Evolutionary conservation across 2,329 filamentous ascomycete species (phyloP), one percentile per base, ranked within the genome.

Genomic region (Corinectria fuckeliana): DNA sequence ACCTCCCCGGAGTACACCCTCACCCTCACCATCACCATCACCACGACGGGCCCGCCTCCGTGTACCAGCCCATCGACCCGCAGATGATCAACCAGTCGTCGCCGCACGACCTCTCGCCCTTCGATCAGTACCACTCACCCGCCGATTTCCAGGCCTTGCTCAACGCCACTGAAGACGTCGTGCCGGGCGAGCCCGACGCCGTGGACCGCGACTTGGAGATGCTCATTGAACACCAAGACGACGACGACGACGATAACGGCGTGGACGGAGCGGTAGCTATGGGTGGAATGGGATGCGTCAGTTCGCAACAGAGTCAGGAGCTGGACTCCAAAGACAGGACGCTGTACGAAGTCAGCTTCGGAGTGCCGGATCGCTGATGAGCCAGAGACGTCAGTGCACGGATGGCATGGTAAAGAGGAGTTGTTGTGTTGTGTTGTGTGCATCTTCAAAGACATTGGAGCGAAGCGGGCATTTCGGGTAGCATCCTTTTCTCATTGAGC

Each of bases 41-140:
- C 51, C 57, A 64, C 49, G 75, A 79, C 45, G 72, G 76, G 45
- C 61, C 72, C 21, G 63, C 74, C 20, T 74, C 75, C 26, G 73
- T 80, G 25, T 83, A 82, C 69, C 82, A 85, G 52, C 84, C 83
- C 23, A 86, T 87, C 71, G 84, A 87, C 68, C 84, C 84, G n/a
- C 83, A 84, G 64, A 85, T 86, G 53, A 85, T 86, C 65, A 80
- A 77, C 44, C 79, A 81, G 50, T 67, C 75, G 21, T 69, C 72
- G 34, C 69, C 69, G 8, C 69, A 72, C 47, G 71, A 74, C 56
- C 64, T 78, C 56, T 70, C 68, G 44, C 65, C 74, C 20, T 82
- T 82, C 60, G 76, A 77, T 50, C 72, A 78, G 48, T 75, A 77
- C 64, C 72, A 77, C 55, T 68, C 77, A 3, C 79, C 83, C 23